Conservation (phyloP, 257 asterid species). For the Petunia secreta region DNA sequence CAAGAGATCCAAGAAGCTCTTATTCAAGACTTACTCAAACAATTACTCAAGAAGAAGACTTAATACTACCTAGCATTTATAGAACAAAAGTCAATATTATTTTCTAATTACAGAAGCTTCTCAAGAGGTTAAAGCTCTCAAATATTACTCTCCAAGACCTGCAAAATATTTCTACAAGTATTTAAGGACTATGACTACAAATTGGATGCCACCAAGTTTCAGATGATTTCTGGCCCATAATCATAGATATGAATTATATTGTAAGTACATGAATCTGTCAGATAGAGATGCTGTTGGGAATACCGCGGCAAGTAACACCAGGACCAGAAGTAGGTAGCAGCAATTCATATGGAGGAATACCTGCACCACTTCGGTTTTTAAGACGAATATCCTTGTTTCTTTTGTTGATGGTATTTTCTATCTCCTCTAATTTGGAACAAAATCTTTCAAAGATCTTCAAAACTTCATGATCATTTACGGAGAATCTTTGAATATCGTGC, state of each 20-base stretch:
- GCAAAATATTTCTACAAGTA: not conserved
- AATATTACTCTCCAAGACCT: not conserved
- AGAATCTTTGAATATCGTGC: constrained; percentile 60
- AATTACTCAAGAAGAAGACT: too few species aligned
- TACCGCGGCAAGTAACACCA: constrained; percentile 85
- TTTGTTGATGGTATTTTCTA: constrained; percentile 62
- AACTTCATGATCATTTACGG: constrained; percentile 66
- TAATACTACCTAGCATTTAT: too few species aligned
- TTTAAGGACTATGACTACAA: not conserved
- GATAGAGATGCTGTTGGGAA: constrained; percentile 88
- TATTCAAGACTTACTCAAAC: too few species aligned
- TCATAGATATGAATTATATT: not conserved
- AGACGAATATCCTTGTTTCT: constrained; percentile 58
- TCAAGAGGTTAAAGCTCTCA: not conserved
- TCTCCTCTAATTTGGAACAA: constrained; percentile 59
- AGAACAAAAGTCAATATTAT: not conserved
- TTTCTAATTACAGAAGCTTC: constrained; percentile 10
- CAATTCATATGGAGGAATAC: constrained; percentile 86
- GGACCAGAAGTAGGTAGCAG: constrained; percentile 74
- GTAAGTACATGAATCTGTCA: constrained; percentile 31
- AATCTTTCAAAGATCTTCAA: constrained; percentile 56
- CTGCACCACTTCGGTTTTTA: constrained; percentile 84
- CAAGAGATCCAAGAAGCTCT: too few species aligned
- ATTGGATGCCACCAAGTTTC: not conserved
- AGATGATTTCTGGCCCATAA: not conserved